Conservation (phyloP, 1,284 basidiomycete species). For the Amylostereum areolatum region DNA sequence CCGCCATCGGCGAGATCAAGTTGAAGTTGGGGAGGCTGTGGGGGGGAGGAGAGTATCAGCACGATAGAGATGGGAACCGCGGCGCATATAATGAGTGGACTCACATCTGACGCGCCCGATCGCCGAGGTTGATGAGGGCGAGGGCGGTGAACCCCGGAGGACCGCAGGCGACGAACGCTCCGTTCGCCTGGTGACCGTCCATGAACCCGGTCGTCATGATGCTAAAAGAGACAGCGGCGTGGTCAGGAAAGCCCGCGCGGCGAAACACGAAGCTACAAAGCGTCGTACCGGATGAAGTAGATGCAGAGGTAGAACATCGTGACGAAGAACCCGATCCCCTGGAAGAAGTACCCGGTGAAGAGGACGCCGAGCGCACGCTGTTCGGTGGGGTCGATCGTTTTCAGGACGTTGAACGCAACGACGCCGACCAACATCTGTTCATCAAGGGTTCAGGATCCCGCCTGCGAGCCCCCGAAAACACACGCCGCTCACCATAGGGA, state of each 20-base stretch:
- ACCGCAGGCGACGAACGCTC: constrained; percentile 41
- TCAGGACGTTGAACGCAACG: constrained; percentile 40
- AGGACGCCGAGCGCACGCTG: constrained; percentile 34
- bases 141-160: constrained; percentile 46
- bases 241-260: background rate
- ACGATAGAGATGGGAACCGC: background rate
- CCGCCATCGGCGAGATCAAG: constrained; percentile 34
- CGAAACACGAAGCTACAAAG: constrained; percentile 18
- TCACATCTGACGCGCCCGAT: constrained; percentile 29
- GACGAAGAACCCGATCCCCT: constrained; percentile 44
- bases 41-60: constrained; percentile 4
- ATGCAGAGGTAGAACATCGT: constrained; percentile 47
- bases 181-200: constrained; percentile 44
- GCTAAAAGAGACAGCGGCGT: background rate
- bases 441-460: constrained; percentile 1
- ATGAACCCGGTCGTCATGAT: constrained; percentile 38
- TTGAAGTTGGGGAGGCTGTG: constrained; percentile 30
- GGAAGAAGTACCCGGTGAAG: constrained; percentile 41
- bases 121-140: constrained; percentile 40
- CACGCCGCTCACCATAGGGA: constrained; percentile 32
- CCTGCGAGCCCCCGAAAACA: constrained; percentile 2
- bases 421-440: constrained; percentile 42
- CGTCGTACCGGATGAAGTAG: constrained; percentile 38
- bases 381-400: constrained; percentile 30
- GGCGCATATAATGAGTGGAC: background rate